Evolutionary conservation across 2,329 filamentous ascomycete species (phyloP).

Genomic region (Beauveria bassiana): DNA sequence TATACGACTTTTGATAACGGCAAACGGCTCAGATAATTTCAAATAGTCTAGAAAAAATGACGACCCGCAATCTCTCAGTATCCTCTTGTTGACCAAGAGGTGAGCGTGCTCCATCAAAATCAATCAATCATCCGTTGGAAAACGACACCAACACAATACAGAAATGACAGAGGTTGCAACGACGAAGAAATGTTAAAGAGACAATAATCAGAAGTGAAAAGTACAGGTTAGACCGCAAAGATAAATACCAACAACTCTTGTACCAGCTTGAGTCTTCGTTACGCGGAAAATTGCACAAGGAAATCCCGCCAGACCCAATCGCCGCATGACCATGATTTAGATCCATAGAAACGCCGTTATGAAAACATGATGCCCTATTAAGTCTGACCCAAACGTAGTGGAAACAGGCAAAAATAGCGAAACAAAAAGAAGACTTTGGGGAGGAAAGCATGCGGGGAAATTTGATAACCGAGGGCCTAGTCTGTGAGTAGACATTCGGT

Average conservation of each 20-base stretch:
- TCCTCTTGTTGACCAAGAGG: not conserved
- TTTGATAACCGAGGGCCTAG: conserved; percentile 6
- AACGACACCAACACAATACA: conserved; percentile 5
- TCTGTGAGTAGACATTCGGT: not conserved
- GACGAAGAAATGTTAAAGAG: not conserved
- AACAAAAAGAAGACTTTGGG: not conserved
- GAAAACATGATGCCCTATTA: conserved; percentile 31
- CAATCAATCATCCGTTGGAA: not conserved
- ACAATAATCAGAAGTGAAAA: conserved; percentile 9
- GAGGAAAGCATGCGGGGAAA: conserved; percentile 4
- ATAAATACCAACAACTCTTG: conserved; percentile 12
- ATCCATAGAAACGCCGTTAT: conserved; percentile 31
- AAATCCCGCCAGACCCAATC: conserved; percentile 26
- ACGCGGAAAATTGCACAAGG: conserved; percentile 18
- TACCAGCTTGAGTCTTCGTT: conserved; percentile 11
- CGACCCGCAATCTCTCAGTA: not conserved
- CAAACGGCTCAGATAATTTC: not conserved
- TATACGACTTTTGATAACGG: not conserved
- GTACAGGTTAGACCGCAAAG: conserved; percentile 15
- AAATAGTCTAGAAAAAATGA: not conserved
- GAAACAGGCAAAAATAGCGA: conserved; percentile 18
- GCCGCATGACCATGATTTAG: conserved; percentile 34
- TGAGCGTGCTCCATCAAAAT: conserved; percentile 10
- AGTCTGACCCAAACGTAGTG: conserved; percentile 24
- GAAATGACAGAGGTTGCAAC: not conserved